phyloP scores from a whole-genome alignment of 2,329 filamentous ascomycete genomes.

The Fusarium falciforme region DNA sequence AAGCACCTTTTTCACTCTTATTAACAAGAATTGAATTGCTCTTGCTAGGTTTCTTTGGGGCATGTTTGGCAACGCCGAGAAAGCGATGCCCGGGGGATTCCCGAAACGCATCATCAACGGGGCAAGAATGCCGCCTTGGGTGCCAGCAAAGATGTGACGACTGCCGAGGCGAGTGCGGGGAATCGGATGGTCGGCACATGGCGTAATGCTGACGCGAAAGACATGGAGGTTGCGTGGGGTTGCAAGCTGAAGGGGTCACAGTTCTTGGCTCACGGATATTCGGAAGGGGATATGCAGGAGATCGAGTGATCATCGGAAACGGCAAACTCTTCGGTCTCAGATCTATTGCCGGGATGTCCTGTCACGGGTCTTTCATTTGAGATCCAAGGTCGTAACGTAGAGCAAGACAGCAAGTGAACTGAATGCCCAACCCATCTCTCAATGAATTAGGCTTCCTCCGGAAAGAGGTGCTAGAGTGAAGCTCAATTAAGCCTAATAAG shows the following conservation, averaged over 20 bases:
- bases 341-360: not conserved
- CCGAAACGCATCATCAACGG: conserved; percentile 28
- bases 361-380: not conserved
- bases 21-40: not conserved
- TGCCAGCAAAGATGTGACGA: conserved; percentile 13
- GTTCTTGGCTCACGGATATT: not conserved
- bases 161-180: conserved; percentile 25
- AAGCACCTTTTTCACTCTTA: not conserved
- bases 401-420: not conserved
- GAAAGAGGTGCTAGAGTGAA: not conserved
- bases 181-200: conserved; percentile 32
- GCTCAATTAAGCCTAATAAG: not conserved
- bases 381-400: not conserved
- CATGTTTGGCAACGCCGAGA: conserved; percentile 25
- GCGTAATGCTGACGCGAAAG: not conserved
- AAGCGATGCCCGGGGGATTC: conserved; percentile 26
- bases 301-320: not conserved
- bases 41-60: not conserved
- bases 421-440: not conserved
- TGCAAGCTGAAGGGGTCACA: not conserved
- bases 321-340: not conserved
- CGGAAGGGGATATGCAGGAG: not conserved
- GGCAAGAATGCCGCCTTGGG: conserved; percentile 19
- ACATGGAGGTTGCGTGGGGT: not conserved
- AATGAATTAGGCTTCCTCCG: not conserved